Base-by-base conservation (phyloP, 108 stramenopile species). In the Cylindrotheca closterium region DNA sequence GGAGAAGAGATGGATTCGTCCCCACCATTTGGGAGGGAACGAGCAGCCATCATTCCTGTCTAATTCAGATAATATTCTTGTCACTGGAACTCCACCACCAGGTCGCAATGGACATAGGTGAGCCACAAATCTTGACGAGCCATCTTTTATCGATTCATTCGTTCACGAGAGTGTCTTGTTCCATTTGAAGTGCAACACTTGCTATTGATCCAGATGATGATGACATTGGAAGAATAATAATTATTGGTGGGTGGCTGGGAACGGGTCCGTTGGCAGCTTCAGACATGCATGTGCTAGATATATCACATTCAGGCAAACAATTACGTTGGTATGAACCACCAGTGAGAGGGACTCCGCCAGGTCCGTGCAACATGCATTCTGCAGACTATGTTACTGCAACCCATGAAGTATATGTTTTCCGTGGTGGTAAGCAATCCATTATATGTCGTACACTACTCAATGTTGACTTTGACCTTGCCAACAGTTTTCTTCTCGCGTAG, bases 311-410 rank as follows among this genome's bases (percentile, higher is more conserved):
- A 7, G 75, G 83, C 0, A 74, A 73, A 30, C 51, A 74, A 25
- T 34, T 89, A 28, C 18, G 31, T 3, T 88, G 87, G 85, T 81
- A 80, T 50, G 82, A 82, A 56, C 93, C 88, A 1, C 63, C 75
- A 29, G 69, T 83, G 12, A 68, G 68, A 30, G 77, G 80, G 5
- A 80, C 82, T 18, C 82, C 95, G 1, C 95, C 95, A 10, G 96
- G 96, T 21, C 93, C 95, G 0, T 97, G 96, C 78, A 97, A 97
- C 67, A 97, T 97, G 96, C 96, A 97, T 75, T 89, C 88, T 0
- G 92, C 93, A 0, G 96, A 97, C 63, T 97, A 70, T 49, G 79
- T 96, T 2, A 71, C 84, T 3, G 29, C 69, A 29, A 58, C 59
- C 29, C 58, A 71, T 7, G 85, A 91, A 60, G 83, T 96, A 18